A percentile compares a stretch with the other conserved stretches of the same genome.
Conservation (phyloP, 768 basidiomycete genomes). For the Ramaria sp. region DNA sequence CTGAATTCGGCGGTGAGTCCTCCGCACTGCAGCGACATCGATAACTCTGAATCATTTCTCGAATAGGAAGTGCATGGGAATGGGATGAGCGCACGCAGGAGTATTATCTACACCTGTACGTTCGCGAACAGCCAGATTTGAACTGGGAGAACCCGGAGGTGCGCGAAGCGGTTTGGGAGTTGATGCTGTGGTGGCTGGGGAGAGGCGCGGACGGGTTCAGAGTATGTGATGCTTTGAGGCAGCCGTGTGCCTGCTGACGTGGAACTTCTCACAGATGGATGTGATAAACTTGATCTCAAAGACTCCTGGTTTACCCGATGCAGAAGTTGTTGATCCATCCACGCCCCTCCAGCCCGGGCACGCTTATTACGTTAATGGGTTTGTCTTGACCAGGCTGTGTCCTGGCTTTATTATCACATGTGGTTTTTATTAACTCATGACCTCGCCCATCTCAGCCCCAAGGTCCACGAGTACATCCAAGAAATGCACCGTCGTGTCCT, state of each 20-base stretch:
- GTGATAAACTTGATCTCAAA: conserved; percentile 65
- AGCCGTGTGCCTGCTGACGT: neutral
- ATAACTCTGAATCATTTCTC: neutral
- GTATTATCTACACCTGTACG: conserved; percentile 65
- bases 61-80: conserved; percentile 57
- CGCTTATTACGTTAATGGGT: conserved; percentile 53
- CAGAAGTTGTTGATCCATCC: conserved; percentile 40
- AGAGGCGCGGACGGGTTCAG: conserved; percentile 69
- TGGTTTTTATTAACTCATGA: neutral
- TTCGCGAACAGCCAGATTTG: conserved; percentile 59
- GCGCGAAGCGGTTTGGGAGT: conserved; percentile 45
- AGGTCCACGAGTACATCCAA: conserved; percentile 54
- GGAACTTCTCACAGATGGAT: conserved; percentile 39
- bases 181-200: conserved; percentile 68
- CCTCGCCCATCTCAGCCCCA: conserved; percentile 31
- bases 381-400: conserved; percentile 8
- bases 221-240: conserved; percentile 26
- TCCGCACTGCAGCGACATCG: neutral
- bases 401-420: neutral
- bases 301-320: conserved; percentile 52
- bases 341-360: conserved; percentile 45
- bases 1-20: conserved; percentile 46
- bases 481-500: conserved; percentile 58
- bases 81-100: conserved; percentile 54
- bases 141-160: conserved; percentile 62